Evolutionary conservation across 805 yeast species (phyloP), one percentile per base, ranked within the genome.

Genomic region (Blastobotrys chiropterorum): DNA sequence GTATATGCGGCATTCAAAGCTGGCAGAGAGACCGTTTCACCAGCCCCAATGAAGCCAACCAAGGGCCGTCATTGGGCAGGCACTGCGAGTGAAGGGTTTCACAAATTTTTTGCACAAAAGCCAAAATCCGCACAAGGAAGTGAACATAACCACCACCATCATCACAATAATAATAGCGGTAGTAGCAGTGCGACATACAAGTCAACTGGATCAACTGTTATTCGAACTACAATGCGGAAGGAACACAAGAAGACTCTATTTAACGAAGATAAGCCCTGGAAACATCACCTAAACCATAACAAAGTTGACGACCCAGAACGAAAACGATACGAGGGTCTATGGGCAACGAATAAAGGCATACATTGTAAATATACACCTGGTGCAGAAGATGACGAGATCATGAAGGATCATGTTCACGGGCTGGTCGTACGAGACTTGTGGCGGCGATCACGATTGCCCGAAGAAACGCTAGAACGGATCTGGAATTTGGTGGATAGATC

Each of bases 231-330:
- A 13, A 61, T 69, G 63, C 59, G 73, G 20, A 71, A 67, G 49
- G 75, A 73, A 54, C 72, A 67, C 30, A 66, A 69, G 52, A 71
- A 71, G 52, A 62, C 72, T 15, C 66, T 67, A 22, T 90, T 90
- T 67, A 85, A 90, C 63, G 95, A 85, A 61, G 87, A 86, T 54
- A 89, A 90, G 67, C 98, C 98, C 0, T 90, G 97, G 97, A 90
- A 90, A 61, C 82, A 84, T 61, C 97, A 89, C 67, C 73, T 72
- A 30, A 86, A 81, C 54, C 72, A 82, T 3, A 61, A 56, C 64
- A 72, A 57, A 65, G 71, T 76, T 38, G 66, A 72, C 2, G 74
- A 69, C n/a, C 56, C 59, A 14, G 98, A 94, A 65, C 76, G 87
- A 53, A 90, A 90, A 64, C 70, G 98, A 39, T 94, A 92, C 67